Evolutionary conservation across 2,329 filamentous ascomycete genomes (phyloP).

Genomic region (Hymenoscyphus albidus): DNA sequence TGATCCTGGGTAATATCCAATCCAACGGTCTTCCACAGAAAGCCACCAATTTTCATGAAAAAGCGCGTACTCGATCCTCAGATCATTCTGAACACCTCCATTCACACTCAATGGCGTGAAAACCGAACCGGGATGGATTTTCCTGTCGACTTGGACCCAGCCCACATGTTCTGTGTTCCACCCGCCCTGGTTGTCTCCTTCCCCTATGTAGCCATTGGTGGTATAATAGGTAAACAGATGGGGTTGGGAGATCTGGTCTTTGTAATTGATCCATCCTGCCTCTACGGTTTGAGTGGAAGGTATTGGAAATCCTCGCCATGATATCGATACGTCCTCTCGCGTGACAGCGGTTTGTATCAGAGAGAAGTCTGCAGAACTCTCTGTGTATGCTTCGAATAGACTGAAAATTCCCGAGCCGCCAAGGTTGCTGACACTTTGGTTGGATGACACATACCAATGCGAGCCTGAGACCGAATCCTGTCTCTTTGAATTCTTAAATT

Average conservation of each 20-base stretch:
- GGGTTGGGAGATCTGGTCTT: slow-evolving; percentile 10
- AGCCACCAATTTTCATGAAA: slow-evolving; percentile 20
- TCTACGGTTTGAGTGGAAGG: slow-evolving; percentile 16
- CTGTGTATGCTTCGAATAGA: slow-evolving; percentile 15
- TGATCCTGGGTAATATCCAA: slow-evolving; percentile 20
- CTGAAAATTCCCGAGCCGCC: slow-evolving; percentile 17
- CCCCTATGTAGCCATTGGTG: slow-evolving; percentile 12
- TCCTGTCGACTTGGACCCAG: slow-evolving; percentile 17
- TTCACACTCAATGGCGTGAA: slow-evolving; percentile 10
- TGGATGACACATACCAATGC: slow-evolving; percentile 17
- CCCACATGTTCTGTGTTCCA: slow-evolving; percentile 18
- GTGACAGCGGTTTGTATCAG: slow-evolving; percentile 19
- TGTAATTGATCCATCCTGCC: slow-evolving; percentile 22
- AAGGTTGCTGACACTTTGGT: slow-evolving; percentile 12
- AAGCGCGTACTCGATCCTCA: slow-evolving; percentile 16
- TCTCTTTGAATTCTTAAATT: slow-evolving; percentile 1
- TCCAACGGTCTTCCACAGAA: slow-evolving; percentile 15
- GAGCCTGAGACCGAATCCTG: slow-evolving; percentile 7
- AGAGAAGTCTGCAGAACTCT: slow-evolving; percentile 17
- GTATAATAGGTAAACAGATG: slow-evolving; percentile 21
- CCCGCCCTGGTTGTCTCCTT: slow-evolving; percentile 15
- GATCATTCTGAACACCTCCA: neutral
- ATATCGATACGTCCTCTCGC: slow-evolving; percentile 1
- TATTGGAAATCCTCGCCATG: neutral
- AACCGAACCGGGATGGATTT: slow-evolving; percentile 16